These are phyloP conservation scores for Solanum verrucosum DNA, from an alignment of 257 asterid genomes.

Conservation along the genomic window DNA sequence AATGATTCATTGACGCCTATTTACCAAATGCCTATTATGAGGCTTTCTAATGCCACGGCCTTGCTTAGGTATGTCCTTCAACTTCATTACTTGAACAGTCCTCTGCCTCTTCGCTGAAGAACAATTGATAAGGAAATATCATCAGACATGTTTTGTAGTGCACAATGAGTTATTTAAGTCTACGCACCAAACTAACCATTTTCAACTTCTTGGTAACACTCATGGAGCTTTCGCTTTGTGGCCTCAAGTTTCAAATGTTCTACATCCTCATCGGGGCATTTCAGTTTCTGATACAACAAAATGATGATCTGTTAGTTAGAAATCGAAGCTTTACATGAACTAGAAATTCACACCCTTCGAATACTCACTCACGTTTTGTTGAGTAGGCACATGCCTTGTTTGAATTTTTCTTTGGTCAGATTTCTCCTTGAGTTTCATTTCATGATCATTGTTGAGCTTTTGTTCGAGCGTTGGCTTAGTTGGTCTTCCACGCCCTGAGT, in stretches of 20 bases:
- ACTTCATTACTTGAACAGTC: conserved; percentile 55
- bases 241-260: conserved; percentile 45
- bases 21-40: conserved; percentile 33
- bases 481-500: conserved; percentile 36
- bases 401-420: conserved; percentile 20
- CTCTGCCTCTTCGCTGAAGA: conserved; percentile 64
- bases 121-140: neutral
- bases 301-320: neutral
- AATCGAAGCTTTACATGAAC: neutral
- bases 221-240: conserved; percentile 83
- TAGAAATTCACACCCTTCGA: neutral
- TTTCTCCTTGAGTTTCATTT: conserved; percentile 27
- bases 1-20: conserved; percentile 33
- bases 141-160: neutral
- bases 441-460: conserved; percentile 15
- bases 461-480: conserved; percentile 29
- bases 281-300: conserved; percentile 22
- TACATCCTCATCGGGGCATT: conserved; percentile 26
- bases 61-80: conserved; percentile 56
- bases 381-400: conserved; percentile 36
- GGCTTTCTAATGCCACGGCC: conserved; percentile 35
- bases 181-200: conserved; percentile 41
- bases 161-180: too few relatives aligned
- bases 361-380: conserved; percentile 42
- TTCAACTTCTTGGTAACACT: conserved; percentile 75